Evolutionary conservation across 1,139 yeast genomes (phyloP).

Genomic region (Tardiomyces depauwii): DNA sequence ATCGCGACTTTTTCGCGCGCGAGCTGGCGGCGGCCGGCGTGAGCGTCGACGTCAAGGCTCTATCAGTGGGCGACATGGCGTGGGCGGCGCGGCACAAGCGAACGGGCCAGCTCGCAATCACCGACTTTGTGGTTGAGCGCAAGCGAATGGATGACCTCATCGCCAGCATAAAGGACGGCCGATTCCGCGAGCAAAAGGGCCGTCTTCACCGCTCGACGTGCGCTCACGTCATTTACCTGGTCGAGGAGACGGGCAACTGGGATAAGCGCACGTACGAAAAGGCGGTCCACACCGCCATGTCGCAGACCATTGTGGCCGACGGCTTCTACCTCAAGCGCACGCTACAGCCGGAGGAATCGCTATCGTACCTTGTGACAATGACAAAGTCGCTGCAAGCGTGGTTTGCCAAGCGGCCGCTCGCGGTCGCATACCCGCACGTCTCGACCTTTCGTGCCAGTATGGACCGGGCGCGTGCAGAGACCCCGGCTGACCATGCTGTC

Average conservation of each 20-base stretch:
- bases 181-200: conserved; percentile 71
- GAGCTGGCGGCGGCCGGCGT: conserved; percentile 42
- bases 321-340: conserved; percentile 62
- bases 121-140: conserved; percentile 78
- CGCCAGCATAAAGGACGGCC: conserved; percentile 72
- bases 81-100: conserved; percentile 72
- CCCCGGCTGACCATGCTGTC: conserved; percentile 32
- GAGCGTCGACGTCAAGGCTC: conserved; percentile 40
- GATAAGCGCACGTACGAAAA: conserved; percentile 37
- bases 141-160: conserved; percentile 83
- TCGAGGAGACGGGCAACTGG: conserved; percentile 60
- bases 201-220: conserved; percentile 63
- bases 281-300: conserved; percentile 66
- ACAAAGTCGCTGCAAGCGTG: conserved; percentile 37
- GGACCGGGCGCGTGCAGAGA: conserved; percentile 8
- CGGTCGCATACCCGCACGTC: conserved; percentile 10
- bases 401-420: conserved; percentile 14
- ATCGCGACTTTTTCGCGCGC: conserved; percentile 27
- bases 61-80: conserved; percentile 76
- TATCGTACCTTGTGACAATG: conserved; percentile 45
- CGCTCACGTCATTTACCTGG: conserved; percentile 56
- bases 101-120: conserved; percentile 51
- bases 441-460: conserved; percentile 7
- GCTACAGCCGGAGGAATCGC: conserved; percentile 64
- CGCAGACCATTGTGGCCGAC: conserved; percentile 57